These are phyloP conservation scores for Isochrysis galbana DNA, from an alignment of 78 protist species.

Conservation along the genomic window DNA sequence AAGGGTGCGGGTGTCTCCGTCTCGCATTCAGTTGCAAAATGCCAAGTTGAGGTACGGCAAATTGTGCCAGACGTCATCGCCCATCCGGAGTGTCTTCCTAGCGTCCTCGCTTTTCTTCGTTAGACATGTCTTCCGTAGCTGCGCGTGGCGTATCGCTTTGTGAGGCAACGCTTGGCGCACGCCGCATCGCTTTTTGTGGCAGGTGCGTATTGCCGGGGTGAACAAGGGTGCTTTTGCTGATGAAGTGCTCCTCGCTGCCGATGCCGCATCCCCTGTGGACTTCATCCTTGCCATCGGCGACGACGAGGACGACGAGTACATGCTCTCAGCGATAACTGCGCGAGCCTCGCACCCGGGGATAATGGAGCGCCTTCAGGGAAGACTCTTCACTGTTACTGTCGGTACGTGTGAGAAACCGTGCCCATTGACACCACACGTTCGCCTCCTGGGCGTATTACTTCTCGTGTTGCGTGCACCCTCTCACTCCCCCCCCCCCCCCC, in stretches of 20 bases:
- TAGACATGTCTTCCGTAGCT: too few relatives aligned
- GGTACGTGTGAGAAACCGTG: too few relatives aligned
- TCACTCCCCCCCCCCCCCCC: too few relatives aligned
- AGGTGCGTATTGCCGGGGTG: neutral
- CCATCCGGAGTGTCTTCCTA: too few relatives aligned
- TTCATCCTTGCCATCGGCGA: neutral
- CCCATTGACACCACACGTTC: too few relatives aligned
- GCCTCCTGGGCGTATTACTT: too few relatives aligned
- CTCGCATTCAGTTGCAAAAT: neutral
- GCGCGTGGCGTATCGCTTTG: too few relatives aligned
- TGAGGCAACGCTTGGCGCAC: too few relatives aligned
- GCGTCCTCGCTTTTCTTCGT: too few relatives aligned
- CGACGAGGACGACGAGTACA: conserved; percentile 6
- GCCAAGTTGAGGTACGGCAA: neutral
- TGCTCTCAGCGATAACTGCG: neutral
- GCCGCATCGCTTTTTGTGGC: too few relatives aligned
- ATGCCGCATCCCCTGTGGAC: neutral
- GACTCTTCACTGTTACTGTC: neutral
- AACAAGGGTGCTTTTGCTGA: neutral
- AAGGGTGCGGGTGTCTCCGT: neutral
- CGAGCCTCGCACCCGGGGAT: neutral
- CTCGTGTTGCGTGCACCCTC: too few relatives aligned
- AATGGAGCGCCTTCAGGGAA: neutral
- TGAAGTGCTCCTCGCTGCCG: neutral
- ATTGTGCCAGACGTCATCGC: too few relatives aligned